Base-by-base conservation (phyloP, 2,329 filamentous ascomycete genomes). In the Uncinocarpus reesii region DNA sequence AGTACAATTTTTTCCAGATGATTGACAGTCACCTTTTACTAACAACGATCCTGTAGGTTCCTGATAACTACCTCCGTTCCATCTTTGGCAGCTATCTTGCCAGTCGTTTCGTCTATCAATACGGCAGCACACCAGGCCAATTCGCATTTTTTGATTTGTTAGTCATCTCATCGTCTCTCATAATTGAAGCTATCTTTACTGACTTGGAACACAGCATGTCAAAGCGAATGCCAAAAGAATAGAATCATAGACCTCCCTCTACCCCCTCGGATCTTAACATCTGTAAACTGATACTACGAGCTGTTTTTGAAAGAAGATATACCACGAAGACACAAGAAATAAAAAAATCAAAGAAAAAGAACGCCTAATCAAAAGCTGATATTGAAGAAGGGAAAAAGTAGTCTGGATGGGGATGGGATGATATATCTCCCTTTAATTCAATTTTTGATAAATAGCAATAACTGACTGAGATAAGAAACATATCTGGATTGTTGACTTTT, bases 81-180 rank as follows among this genome's bases (percentile, higher is more conserved):
- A 96, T 98, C 65, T 98, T 98, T 63, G 92, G 92, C 57, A 93
- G 86, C 64, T 95, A 90, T 70, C 75, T 98, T 57, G 90, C 92
- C 42, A 93, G 85, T 62, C 84, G 92, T 36, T 98, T 98, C 65
- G 87, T 98, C 34, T 98, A 98, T 67, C 81, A 94, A 65, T 92
- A 90, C 65, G 92, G 92, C 60, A 89, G 88, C 64, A 83, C 79
- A 56, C 89, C 92, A 4, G 92, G 84, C 72, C 90, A 95, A 62
- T 96, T 98, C 72, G 88, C 90, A 32, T 98, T 98, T 76, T 98
- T 94, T 69, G 87, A 94, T 65, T 98, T 96, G 85, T 89, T 72
- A 80, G 84, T 83, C 52, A 40, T 21, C 28, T 42, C 34, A n/a
- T 34, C 20, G 13, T n/a, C 21, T 10, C 13, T 18, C 16, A 28